Evolutionary conservation across 345 rosid genomes (phyloP).

Genomic region (Triadica sebifera): DNA sequence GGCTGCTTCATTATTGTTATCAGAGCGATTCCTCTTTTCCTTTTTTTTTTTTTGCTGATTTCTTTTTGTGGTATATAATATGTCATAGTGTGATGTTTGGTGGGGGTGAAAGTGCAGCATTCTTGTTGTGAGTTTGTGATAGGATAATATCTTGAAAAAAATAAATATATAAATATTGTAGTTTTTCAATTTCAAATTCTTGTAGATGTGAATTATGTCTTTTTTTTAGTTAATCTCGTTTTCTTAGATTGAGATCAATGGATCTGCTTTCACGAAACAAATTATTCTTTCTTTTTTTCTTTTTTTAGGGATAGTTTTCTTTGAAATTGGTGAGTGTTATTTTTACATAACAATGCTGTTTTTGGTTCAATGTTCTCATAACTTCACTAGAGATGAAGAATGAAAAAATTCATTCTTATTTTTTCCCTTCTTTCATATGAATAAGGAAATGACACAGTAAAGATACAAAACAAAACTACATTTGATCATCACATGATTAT

Average conservation of each 20-base stretch:
- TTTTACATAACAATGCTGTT: no score
- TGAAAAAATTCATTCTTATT: no score
- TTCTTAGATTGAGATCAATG: no score
- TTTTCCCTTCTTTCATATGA: no score
- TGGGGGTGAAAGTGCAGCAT: slow-evolving; percentile 19
- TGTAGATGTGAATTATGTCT: no score
- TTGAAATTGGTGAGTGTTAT: no score
- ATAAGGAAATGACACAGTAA: neutral
- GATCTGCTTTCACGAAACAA: no score
- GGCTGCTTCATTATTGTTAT: slow-evolving; percentile 25
- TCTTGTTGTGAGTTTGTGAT: slow-evolving; percentile 14
- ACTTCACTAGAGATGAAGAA: no score
- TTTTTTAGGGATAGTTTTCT: no score
- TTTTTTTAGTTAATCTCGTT: no score
- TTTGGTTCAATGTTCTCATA: no score
- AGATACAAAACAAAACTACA: neutral
- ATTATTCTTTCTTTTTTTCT: no score
- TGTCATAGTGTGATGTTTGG: slow-evolving; percentile 16
- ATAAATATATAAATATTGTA: neutral
- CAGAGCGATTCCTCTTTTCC: slow-evolving; percentile 23
- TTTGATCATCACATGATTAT: neutral
- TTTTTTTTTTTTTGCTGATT: slow-evolving; percentile 1
- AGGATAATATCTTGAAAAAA: slow-evolving; percentile 3
- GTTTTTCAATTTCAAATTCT: neutral
- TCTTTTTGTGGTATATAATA: slow-evolving; percentile 4